Conservation (phyloP, 495 filamentous ascomycete species). For the Aspergillus hancockii region DNA sequence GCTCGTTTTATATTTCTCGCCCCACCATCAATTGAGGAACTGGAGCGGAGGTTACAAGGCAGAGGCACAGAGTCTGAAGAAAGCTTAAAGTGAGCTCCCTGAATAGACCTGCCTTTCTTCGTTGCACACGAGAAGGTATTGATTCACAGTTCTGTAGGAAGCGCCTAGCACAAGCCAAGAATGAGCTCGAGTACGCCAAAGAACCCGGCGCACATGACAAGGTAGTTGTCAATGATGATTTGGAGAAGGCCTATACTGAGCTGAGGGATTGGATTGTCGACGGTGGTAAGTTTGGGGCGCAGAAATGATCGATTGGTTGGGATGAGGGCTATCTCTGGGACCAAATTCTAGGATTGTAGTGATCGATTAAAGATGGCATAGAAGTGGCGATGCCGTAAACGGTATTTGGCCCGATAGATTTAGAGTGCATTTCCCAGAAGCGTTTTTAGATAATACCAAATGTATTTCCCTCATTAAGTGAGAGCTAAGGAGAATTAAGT, state of each 20-base stretch:
- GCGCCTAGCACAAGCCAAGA: constrained; percentile 73
- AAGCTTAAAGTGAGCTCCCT: constrained; percentile 46
- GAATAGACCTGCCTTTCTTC: background rate
- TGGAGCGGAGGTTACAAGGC: constrained; percentile 77
- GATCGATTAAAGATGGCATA: background rate
- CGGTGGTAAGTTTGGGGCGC: constrained; percentile 41
- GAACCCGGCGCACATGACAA: constrained; percentile 76
- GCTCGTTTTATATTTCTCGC: constrained; percentile 85
- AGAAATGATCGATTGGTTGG: constrained; percentile 22
- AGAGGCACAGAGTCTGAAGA: constrained; percentile 84
- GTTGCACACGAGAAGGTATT: background rate
- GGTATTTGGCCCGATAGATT: background rate
- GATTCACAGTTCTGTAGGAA: constrained; percentile 34
- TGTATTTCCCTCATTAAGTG: constrained; percentile 22
- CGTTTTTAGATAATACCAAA: background rate
- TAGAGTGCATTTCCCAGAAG: background rate
- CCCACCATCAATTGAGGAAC: constrained; percentile 71
- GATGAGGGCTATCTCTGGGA: background rate
- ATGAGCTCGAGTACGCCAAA: constrained; percentile 79
- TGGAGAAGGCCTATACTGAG: constrained; percentile 81
- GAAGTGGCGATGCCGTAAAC: background rate
- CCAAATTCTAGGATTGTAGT: background rate
- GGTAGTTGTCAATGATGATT: constrained; percentile 85
- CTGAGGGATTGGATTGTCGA: constrained; percentile 67
- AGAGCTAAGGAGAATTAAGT: constrained; percentile 45